Percentiles rank a stretch among this genome's conserved stretches.
Evolutionary conservation across 2,329 filamentous ascomycete species (phyloP).

Genomic region (Microsporum canis): DNA sequence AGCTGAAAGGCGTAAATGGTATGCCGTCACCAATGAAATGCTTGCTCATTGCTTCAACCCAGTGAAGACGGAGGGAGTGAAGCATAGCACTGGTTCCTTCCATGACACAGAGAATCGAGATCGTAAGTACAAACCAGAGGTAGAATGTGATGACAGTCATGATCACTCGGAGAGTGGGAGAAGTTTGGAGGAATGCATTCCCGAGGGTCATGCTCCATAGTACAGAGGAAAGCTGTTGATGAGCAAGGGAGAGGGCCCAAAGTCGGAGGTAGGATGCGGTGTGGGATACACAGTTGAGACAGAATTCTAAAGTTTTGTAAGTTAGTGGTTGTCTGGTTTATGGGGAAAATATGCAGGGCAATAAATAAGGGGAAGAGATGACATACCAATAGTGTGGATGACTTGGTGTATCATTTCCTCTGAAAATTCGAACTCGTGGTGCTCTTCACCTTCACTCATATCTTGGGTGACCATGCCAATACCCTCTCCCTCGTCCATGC

Average conservation of each 20-base stretch:
- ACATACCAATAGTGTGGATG: slow-evolving; percentile 92
- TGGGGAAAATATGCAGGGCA: not conserved
- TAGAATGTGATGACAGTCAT: slow-evolving; percentile 73
- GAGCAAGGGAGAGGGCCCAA: slow-evolving; percentile 91
- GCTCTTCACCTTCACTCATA: slow-evolving; percentile 58
- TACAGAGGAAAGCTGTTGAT: slow-evolving; percentile 93
- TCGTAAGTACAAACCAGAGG: slow-evolving; percentile 78
- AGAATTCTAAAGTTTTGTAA: slow-evolving; percentile 59
- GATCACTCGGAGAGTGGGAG: slow-evolving; percentile 59
- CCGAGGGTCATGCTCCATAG: slow-evolving; percentile 93
- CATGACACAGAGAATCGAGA: slow-evolving; percentile 79
- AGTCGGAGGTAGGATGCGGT: slow-evolving; percentile 97
- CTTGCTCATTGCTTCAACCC: slow-evolving; percentile 97
- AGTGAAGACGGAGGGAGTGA: slow-evolving; percentile 80
- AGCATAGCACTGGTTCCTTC: slow-evolving; percentile 94
- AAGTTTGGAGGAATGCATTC: slow-evolving; percentile 54
- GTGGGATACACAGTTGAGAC: slow-evolving; percentile 96
- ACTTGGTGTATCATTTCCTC: slow-evolving; percentile 98
- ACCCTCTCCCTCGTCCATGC: slow-evolving; percentile 67
- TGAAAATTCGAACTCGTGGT: slow-evolving; percentile 94
- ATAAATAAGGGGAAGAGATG: not conserved
- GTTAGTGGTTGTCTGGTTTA: not conserved
- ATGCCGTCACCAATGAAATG: slow-evolving; percentile 87
- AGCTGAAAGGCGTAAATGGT: slow-evolving; percentile 81
- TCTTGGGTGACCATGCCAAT: slow-evolving; percentile 83